A percentile compares a stretch with the other conserved stretches of the same genome.
Evolutionary conservation across 371 early-diverging fungal genomes (phyloP).

Genomic region (Rhizomucor miehei): DNA sequence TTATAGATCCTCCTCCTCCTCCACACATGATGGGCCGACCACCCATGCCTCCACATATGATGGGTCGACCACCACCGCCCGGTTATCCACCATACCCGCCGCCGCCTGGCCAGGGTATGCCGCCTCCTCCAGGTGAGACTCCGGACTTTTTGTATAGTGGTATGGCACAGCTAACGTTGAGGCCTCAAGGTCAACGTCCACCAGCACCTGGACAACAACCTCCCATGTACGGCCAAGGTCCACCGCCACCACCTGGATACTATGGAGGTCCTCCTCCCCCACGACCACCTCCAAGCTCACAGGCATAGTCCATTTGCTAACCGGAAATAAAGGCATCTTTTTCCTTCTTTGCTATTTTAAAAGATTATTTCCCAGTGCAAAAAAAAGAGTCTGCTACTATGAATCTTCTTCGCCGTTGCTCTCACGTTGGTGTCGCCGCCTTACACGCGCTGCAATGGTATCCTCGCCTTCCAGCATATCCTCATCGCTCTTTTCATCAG

Average conservation of each 20-base stretch:
- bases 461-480: not conserved
- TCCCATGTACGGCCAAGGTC: not conserved
- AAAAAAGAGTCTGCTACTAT: no score
- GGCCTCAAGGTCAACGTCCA: conserved; percentile 11
- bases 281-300: not conserved
- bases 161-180: conserved; percentile 1
- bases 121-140: conserved; percentile 26
- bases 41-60: conserved; percentile 45
- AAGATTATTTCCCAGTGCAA: no score
- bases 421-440: conserved; percentile 1
- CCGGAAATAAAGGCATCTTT: no score
- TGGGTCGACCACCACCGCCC: conserved; percentile 40
- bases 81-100: conserved; percentile 50
- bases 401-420: no score
- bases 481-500: no score
- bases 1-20: conserved; percentile 27
- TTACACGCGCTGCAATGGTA: conserved; percentile 8
- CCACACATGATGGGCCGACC: conserved; percentile 43
- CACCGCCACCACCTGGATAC: conserved; percentile 14
- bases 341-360: no score
- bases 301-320: no score
- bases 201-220: conserved; percentile 6
- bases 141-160: conserved; percentile 9
- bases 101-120: conserved; percentile 41
- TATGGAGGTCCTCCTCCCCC: conserved; percentile 6